A percentile compares a stretch with the other conserved stretches of the same genome.
These are phyloP conservation scores for Leccinum broughii DNA, from an alignment of 768 basidiomycete genomes.

Conservation along the genomic window DNA sequence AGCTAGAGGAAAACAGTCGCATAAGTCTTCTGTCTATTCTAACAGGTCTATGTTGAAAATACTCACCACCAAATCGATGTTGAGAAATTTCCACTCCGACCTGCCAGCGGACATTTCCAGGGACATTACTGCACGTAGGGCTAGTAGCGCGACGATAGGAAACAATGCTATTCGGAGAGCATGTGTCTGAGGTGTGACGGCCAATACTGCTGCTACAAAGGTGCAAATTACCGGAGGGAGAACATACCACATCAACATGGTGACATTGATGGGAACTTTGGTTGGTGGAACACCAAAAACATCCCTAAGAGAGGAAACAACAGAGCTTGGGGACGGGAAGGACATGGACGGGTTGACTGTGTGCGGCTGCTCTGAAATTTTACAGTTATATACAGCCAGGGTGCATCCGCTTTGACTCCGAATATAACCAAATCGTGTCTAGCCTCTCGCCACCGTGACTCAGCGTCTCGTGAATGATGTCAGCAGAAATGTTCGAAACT, in stretches of 20 bases:
- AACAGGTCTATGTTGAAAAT: background rate
- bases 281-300: conserved; percentile 8
- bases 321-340: background rate
- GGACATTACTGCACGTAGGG: conserved; percentile 38
- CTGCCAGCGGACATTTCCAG: conserved; percentile 14
- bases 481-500: no score
- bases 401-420: no score
- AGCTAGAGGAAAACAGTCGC: conserved; percentile 5
- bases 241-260: conserved; percentile 38
- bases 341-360: background rate
- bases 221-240: conserved; percentile 46
- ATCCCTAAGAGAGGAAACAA: background rate
- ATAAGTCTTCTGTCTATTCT: background rate
- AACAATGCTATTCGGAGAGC: conserved; percentile 45
- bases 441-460: no score
- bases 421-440: no score
- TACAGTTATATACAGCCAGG: background rate
- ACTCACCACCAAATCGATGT: conserved; percentile 17
- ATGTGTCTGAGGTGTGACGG: conserved; percentile 46
- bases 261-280: conserved; percentile 30
- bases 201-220: conserved; percentile 50
- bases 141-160: conserved; percentile 44
- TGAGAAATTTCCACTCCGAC: background rate
- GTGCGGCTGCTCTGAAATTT: background rate
- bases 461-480: no score